Evolutionary conservation across 768 basidiomycete genomes (phyloP).

Genomic region (Amanita muscaria): DNA sequence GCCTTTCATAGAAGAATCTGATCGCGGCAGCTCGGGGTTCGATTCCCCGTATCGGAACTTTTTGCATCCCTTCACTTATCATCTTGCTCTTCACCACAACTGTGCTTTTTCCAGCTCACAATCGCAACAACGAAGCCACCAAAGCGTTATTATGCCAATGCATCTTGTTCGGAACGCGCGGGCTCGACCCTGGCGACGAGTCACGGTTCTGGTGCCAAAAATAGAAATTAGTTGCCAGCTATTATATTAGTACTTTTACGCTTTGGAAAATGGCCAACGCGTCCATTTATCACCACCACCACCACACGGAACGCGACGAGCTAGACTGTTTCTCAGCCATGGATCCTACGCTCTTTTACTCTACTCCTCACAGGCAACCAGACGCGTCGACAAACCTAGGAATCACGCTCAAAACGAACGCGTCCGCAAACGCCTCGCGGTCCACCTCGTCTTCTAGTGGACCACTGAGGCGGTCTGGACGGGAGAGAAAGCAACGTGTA

Average conservation of each 20-base stretch:
- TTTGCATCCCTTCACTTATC: neutral
- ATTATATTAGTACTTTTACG: neutral
- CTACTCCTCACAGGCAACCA: neutral
- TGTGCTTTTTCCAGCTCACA: no score
- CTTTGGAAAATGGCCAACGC: neutral
- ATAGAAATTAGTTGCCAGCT: neutral
- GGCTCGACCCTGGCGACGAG: no score
- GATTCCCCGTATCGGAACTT: conserved; percentile 26
- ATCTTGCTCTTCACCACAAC: neutral
- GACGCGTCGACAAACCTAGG: neutral
- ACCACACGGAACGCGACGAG: conserved; percentile 2
- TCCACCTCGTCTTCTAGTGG: neutral
- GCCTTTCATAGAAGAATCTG: conserved; percentile 32
- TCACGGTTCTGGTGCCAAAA: conserved; percentile 1
- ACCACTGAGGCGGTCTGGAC: neutral
- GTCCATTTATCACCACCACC: neutral
- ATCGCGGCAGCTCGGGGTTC: conserved; percentile 32
- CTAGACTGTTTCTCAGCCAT: conserved; percentile 4
- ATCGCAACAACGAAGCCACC: neutral
- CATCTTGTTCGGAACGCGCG: neutral
- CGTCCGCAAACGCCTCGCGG: neutral
- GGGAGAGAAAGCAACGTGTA: conserved; percentile 1
- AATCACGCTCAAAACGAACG: neutral
- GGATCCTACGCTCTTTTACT: neutral
- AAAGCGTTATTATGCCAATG: neutral